These are phyloP conservation scores for Kuraishia capsulata DNA, from an alignment of 805 yeast species.

Conservation along the genomic window DNA sequence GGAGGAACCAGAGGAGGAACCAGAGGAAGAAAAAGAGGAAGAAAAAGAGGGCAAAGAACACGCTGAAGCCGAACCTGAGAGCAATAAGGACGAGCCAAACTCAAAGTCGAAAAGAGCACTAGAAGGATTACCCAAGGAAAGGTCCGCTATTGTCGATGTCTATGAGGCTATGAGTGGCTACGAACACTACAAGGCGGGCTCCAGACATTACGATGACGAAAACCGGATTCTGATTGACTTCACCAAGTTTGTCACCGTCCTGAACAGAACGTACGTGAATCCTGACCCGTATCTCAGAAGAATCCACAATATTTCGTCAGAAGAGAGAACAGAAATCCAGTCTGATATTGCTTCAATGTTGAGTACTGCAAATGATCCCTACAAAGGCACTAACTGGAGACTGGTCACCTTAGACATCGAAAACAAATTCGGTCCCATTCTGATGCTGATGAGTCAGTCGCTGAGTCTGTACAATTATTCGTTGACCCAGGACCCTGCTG, in stretches of 20 bases:
- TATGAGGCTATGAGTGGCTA: constrained; percentile 25
- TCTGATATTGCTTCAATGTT: constrained; percentile 22
- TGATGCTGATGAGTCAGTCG: constrained; percentile 31
- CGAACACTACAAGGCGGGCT: constrained; percentile 39
- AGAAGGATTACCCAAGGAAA: constrained; percentile 6
- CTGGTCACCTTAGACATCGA: constrained; percentile 36
- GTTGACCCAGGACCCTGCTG: background rate
- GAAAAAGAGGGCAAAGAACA: too few species aligned
- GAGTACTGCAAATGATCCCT: constrained; percentile 25
- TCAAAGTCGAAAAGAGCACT: background rate
- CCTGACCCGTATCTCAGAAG: constrained; percentile 38
- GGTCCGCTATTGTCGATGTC: constrained; percentile 15
- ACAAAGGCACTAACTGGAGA: constrained; percentile 46
- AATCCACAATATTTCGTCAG: constrained; percentile 25
- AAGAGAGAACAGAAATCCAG: constrained; percentile 24
- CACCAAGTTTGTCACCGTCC: constrained; percentile 41
- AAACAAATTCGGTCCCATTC: constrained; percentile 42
- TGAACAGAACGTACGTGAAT: constrained; percentile 38
- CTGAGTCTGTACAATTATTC: constrained; percentile 12
- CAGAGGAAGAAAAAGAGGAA: background rate
- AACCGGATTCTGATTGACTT: constrained; percentile 39
- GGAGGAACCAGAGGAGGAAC: constrained; percentile 5
- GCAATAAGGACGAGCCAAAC: too few species aligned
- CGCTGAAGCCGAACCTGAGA: too few species aligned
- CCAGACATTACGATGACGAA: constrained; percentile 38